Evolutionary conservation across 208 protist species (phyloP).

Genomic region (Trypanosomatidae sp.): DNA sequence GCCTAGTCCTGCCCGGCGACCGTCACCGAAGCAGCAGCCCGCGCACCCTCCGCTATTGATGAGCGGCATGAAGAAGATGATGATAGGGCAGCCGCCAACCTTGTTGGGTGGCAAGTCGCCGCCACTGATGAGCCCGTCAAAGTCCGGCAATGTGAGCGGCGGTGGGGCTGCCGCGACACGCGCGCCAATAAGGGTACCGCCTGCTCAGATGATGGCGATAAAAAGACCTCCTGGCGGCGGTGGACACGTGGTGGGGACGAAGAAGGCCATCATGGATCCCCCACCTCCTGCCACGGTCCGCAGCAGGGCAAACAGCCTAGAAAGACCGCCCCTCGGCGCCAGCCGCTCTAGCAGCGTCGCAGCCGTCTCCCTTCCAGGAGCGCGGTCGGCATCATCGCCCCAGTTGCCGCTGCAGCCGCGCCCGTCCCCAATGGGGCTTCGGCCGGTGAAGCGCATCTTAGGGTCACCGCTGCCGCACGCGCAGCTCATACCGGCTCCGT

Average conservation of each 20-base stretch:
- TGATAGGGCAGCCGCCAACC: not conserved
- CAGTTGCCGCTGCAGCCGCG: conserved; percentile 1
- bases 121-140: not conserved
- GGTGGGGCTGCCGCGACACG: not conserved
- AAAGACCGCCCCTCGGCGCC: not conserved
- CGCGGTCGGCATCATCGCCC: not conserved
- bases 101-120: not conserved
- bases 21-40: not conserved
- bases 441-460: conserved; percentile 15
- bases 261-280: not conserved
- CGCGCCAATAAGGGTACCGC: not conserved
- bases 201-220: conserved; percentile 2
- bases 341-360: conserved; percentile 1
- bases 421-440: not conserved
- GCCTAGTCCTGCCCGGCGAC: not conserved
- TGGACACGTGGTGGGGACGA: not conserved
- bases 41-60: not conserved
- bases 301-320: not conserved
- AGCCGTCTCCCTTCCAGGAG: not conserved
- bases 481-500: not conserved
- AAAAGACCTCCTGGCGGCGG: conserved; percentile 3
- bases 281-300: not conserved
- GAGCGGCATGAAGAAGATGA: not conserved
- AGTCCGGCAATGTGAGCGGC: not conserved
- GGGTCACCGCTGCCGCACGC: conserved; percentile 2